Conservation (phyloP, 106 monocot genomes). For the Posidonia australis region DNA sequence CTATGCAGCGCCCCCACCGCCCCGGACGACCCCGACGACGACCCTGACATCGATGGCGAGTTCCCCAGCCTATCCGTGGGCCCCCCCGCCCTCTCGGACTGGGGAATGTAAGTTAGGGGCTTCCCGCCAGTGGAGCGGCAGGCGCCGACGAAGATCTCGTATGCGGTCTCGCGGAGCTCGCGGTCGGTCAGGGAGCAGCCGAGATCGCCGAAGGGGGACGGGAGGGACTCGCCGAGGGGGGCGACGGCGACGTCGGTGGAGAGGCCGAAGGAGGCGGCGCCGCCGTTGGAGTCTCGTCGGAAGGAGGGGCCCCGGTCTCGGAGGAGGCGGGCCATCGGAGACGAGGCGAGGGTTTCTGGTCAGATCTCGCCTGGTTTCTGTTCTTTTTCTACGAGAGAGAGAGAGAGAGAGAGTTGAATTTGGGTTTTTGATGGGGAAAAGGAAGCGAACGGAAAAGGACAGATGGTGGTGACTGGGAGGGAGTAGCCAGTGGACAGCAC, state of each 20-base stretch:
- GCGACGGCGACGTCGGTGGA: neutral
- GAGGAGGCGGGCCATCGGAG: constrained; percentile 41
- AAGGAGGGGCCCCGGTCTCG: constrained; percentile 19
- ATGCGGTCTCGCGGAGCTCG: constrained; percentile 54
- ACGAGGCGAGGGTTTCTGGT: too few species aligned
- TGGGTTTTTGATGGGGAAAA: too few species aligned
- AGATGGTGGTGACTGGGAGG: too few species aligned
- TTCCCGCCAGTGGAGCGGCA: constrained; percentile 47
- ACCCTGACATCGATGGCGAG: constrained; percentile 15
- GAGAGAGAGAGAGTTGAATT: too few species aligned
- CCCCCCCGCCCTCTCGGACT: constrained; percentile 17
- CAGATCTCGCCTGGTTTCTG: too few species aligned
- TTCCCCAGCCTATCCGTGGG: neutral
- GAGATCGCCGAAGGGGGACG: constrained; percentile 44
- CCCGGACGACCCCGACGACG: constrained; percentile 18
- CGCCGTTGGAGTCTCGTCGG: constrained; percentile 7
- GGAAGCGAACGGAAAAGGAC: too few species aligned
- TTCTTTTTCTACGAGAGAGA: too few species aligned
- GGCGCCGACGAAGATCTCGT: constrained; percentile 60
- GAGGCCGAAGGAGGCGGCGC: constrained; percentile 5
- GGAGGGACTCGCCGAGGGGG: constrained; percentile 13
- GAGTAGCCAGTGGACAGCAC: too few species aligned
- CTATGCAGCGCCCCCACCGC: constrained; percentile 23
- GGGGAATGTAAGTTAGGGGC: constrained; percentile 53
- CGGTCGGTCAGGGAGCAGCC: constrained; percentile 21